phyloP scores from a whole-genome alignment of 164 flowering plant genomes.

The Aristolochia fimbriata region DNA sequence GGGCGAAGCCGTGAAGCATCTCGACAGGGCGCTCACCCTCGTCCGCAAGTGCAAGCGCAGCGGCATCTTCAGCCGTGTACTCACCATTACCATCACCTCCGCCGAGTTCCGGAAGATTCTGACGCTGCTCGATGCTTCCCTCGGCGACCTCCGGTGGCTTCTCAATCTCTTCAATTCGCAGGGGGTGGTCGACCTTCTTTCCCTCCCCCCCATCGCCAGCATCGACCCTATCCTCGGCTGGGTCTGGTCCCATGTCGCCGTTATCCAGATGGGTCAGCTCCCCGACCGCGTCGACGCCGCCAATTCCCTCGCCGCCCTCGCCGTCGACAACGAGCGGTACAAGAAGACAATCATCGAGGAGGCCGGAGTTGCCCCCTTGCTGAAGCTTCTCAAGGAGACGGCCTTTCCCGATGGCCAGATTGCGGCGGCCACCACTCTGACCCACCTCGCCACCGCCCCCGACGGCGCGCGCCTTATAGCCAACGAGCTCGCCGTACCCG shows the following conservation, averaged over 20 bases:
- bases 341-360: conserved; percentile 71
- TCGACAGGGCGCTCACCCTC: conserved; percentile 49
- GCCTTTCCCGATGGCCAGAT: conserved; percentile 48
- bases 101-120: conserved; percentile 57
- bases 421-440: conserved; percentile 51
- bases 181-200: conserved; percentile 8
- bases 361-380: conserved; percentile 52
- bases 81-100: conserved; percentile 52
- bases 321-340: conserved; percentile 50
- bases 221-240: conserved; percentile 74
- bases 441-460: conserved; percentile 28
- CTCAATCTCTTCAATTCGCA: conserved; percentile 36
- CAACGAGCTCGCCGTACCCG: conserved; percentile 27
- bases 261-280: conserved; percentile 36
- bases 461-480: conserved; percentile 33
- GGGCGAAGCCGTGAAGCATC: conserved; percentile 39
- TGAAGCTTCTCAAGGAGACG: conserved; percentile 50
- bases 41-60: conserved; percentile 44
- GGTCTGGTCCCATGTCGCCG: conserved; percentile 75
- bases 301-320: conserved; percentile 40
- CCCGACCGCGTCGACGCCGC: conserved; percentile 60
- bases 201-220: conserved; percentile 70
- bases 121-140: conserved; percentile 43
- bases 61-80: conserved; percentile 39
- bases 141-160: conserved; percentile 65